Evolutionary conservation across 768 basidiomycete species (phyloP), one percentile per base, ranked within the genome.

Genomic region (Naganishia antarctica): DNA sequence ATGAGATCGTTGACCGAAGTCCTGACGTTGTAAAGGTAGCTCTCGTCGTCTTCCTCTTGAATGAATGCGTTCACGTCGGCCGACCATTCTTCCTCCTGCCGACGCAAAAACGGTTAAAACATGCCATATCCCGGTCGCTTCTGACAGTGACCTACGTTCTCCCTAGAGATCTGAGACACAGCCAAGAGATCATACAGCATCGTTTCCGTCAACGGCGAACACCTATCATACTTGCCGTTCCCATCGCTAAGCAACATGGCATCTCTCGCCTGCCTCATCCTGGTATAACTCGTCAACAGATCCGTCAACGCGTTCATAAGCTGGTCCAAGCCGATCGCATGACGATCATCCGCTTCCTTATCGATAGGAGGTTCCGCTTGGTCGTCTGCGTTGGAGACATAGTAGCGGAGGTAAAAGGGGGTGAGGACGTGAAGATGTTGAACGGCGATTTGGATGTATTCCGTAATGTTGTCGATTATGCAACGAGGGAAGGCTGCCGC

Each of bases 31-130:
- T 91, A 93, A 1, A 82, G 74, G 60, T 88, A 85, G 0, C 86
- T 86, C 66, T 94, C 91, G 66, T 97, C 94, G 60, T 96, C 91
- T 72, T 97, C 93, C 73, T 98, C 91, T 26, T 88, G 87, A 31
- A 98, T 86, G 71, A 98, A 98, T 3, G 87, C 85, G 69, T 98
- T 97, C 3, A 90, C 86, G 70, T 96, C 88, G 60, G 82, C 84
- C 2, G 85, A 84, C 94, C 94, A 98, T 16, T 85, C 87, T 31
- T 92, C 90, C 73, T 92, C 91, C 91, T 97, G 66, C 13, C 23
- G 31, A 1, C 64, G 18, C 37, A 16, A 15, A 21, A 18, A 34
- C 3, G 50, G 29, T 15, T 8, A 9, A 6, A 31, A n/a, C 25
- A 29, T 9, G 7, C 1, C 9, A 3, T 21, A 2, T 29, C 8